phyloP scores from a whole-genome alignment of 2,329 filamentous ascomycete species.

The Aspergillus fructus region DNA sequence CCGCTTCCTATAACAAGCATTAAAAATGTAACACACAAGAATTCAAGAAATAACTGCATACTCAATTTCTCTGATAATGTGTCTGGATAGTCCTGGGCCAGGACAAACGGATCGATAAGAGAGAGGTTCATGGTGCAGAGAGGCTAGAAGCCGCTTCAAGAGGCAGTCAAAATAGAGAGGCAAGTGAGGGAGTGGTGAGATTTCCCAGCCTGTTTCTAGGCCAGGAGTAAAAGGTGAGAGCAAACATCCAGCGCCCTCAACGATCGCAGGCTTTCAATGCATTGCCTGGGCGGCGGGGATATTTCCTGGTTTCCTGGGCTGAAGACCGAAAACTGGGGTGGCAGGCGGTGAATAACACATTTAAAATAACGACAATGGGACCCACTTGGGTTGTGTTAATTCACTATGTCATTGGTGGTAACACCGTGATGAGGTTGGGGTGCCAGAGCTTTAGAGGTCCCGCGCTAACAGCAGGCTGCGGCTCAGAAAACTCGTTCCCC shows the following conservation, averaged over 20 bases:
- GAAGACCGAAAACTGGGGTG: constrained; percentile 15
- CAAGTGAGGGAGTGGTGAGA: neutral
- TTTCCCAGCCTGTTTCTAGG: constrained; percentile 26
- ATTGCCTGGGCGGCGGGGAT: constrained; percentile 6
- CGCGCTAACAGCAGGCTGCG: constrained; percentile 26
- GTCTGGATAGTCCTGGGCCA: constrained; percentile 84
- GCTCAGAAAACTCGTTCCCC: constrained; percentile 43
- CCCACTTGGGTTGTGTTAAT: neutral
- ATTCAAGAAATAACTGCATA: constrained; percentile 33
- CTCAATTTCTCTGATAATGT: constrained; percentile 84
- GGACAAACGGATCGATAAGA: constrained; percentile 68
- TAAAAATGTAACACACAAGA: neutral
- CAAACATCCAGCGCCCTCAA: constrained; percentile 26
- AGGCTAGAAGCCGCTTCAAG: neutral
- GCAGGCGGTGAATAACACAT: constrained; percentile 22
- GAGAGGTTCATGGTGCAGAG: constrained; percentile 64
- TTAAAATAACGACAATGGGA: constrained; percentile 16
- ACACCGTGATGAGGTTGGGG: constrained; percentile 3
- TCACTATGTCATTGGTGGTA: constrained; percentile 7
- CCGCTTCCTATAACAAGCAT: constrained; percentile 51
- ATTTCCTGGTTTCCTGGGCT: constrained; percentile 4
- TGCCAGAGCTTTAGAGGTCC: constrained; percentile 18
- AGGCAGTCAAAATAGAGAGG: neutral
- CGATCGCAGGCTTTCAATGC: constrained; percentile 11
- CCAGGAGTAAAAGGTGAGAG: constrained; percentile 20